Base-by-base conservation (phyloP, 2,329 filamentous ascomycete genomes). In the Paecilomyces formosus region DNA sequence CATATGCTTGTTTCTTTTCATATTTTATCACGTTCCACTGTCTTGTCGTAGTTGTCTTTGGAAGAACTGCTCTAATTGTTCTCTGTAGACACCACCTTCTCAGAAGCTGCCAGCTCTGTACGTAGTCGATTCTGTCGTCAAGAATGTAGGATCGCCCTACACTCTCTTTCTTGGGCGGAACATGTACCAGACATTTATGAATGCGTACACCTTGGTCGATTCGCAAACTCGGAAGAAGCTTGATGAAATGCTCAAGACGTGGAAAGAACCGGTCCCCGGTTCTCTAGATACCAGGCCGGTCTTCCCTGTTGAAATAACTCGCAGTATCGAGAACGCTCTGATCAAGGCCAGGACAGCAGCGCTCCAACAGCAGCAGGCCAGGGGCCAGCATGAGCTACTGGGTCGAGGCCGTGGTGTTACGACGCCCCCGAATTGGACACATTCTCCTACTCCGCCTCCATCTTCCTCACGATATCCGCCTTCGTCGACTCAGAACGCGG, bases 131-230 rank as follows among this genome's bases (percentile, higher is more conserved):
- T 97, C 93, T 15, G 93, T 99, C 61, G 92, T 96, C 71, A 99
- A 99, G 77, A 97, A 99, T 79, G 92, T 99, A 62, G 94, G 94
- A 61, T 97, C 93, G 0, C 94, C 94, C 7, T 99, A 99, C 75
- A 97, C 93, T 0, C 82, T 97, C 12, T 97, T 96, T 74, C 89
- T 99, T 64, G 91, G 92, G 56, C 88, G 90, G 49, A 93, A 93
- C 69, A 84, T 99, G 45, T 97, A 93, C 76, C 85, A 88, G 66
- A 97, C 91, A 3, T 99, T 96, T 72, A 97, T 97, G 92, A 90
- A 95, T 68, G 90, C 94, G 39, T 99, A 97, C 72, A 89, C 89
- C 3, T 84, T 95, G 60, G 92, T 97, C 62, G 92, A 96, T 68
- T 83, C 84, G 62, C 82, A 83, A 60, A 92, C 92, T 22, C 86